A percentile compares a stretch with the other conserved stretches of the same genome.
These are phyloP conservation scores for Abrus pulchellus DNA, from an alignment of 306 rosid genomes.

Conservation along the genomic window DNA sequence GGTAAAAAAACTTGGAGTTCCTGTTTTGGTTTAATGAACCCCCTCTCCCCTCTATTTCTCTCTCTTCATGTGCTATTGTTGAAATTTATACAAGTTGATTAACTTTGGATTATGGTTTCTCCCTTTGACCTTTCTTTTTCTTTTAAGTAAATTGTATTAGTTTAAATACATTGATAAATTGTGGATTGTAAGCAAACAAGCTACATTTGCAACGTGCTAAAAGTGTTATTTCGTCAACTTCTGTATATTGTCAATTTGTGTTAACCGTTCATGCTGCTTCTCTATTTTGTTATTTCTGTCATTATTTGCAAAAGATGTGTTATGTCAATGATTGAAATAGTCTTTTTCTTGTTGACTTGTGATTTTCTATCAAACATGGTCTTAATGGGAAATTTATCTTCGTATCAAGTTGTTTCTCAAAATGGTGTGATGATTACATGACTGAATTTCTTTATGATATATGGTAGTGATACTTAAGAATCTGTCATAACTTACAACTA, in stretches of 20 bases:
- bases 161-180: conserved; percentile 39
- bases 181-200: conserved; percentile 36
- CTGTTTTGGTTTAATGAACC: conserved; percentile 37
- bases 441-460: conserved; percentile 13
- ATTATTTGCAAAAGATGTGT: conserved; percentile 22
- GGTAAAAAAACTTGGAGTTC: conserved; percentile 20
- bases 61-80: conserved; percentile 28
- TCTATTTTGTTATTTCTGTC: conserved; percentile 40
- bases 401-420: conserved; percentile 39
- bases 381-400: conserved; percentile 44
- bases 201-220: conserved; percentile 40
- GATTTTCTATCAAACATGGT: conserved; percentile 45
- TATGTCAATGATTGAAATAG: conserved; percentile 31
- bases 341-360: conserved; percentile 36
- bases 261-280: conserved; percentile 42
- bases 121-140: conserved; percentile 28
- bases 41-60: conserved; percentile 6
- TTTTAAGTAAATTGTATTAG: conserved; percentile 22
- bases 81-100: conserved; percentile 29
- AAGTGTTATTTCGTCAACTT: conserved; percentile 43
- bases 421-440: conserved; percentile 26
- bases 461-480: conserved; percentile 40
- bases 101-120: conserved; percentile 13
- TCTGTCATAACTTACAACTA: conserved; percentile 19
- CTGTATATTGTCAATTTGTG: conserved; percentile 41